Conservation (phyloP, 306 rosid species). For the Canavalia ensiformis region DNA sequence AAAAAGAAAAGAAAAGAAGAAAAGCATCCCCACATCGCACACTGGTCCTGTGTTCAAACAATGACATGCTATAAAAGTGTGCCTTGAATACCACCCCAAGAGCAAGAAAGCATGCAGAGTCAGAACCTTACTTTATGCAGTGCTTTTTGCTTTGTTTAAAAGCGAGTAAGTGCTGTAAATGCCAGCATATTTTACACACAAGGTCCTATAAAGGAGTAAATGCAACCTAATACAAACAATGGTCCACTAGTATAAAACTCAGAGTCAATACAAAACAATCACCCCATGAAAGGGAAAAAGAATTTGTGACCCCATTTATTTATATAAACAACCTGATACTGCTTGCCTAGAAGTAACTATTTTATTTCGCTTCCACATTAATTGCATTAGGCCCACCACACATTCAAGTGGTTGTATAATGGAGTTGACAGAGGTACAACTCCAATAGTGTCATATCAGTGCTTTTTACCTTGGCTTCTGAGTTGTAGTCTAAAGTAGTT, state of each 20-base stretch:
- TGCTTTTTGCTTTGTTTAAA: conserved; percentile 52
- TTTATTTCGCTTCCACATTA: conserved; percentile 34
- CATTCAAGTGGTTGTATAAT: conserved; percentile 46
- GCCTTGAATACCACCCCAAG: conserved; percentile 50
- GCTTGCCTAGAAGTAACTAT: conserved; percentile 40
- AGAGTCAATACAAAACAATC: conserved; percentile 25
- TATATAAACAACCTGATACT: conserved; percentile 40
- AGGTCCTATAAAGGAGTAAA: conserved; percentile 13
- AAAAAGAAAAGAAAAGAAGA: background rate
- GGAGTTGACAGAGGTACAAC: conserved; percentile 29
- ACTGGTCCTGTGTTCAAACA: conserved; percentile 52
- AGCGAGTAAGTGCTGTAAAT: conserved; percentile 37
- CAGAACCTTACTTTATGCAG: conserved; percentile 48
- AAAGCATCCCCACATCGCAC: conserved; percentile 51
- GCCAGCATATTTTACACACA: conserved; percentile 30
- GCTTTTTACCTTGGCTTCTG: conserved; percentile 50
- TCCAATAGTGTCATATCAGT: conserved; percentile 33
- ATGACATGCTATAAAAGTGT: conserved; percentile 56
- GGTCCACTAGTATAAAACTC: conserved; percentile 33
- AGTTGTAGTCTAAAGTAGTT: conserved; percentile 38
- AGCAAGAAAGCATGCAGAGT: conserved; percentile 49
- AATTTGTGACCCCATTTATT: conserved; percentile 41
- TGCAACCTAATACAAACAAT: conserved; percentile 31
- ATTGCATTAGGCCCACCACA: conserved; percentile 51
- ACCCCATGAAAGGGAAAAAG: conserved; percentile 26